phyloP scores from a whole-genome alignment of 2,329 filamentous ascomycete genomes.

The Colletotrichum liriopes region DNA sequence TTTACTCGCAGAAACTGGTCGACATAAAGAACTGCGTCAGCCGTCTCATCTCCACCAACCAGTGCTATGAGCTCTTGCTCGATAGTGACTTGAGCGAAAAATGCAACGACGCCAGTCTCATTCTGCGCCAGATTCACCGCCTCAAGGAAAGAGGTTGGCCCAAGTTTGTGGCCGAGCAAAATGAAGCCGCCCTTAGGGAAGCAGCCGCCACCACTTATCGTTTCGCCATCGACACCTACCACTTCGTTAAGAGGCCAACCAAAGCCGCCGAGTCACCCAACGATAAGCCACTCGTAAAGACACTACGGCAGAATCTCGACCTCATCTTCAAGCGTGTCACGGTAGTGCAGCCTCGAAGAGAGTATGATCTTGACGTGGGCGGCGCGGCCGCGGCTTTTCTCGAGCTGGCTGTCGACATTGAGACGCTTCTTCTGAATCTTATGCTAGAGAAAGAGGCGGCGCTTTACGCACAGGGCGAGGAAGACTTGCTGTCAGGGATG shows the following conservation, averaged over 20 bases:
- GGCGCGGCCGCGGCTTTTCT: background rate
- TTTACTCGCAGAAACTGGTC: background rate
- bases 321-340: background rate
- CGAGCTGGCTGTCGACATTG: background rate
- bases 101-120: slow-evolving; percentile 39
- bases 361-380: background rate
- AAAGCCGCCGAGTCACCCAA: background rate
- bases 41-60: background rate
- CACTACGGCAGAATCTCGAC: background rate
- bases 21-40: background rate
- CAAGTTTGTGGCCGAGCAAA: background rate
- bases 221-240: background rate
- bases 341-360: background rate
- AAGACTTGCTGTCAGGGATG: background rate
- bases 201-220: background rate
- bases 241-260: background rate
- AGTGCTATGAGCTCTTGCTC: background rate
- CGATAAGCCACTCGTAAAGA: background rate
- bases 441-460: background rate
- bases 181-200: background rate
- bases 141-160: background rate
- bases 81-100: slow-evolving; percentile 10
- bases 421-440: background rate
- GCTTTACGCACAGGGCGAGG: background rate
- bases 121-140: slow-evolving; percentile 25